Base-by-base conservation (phyloP, 164 flowering plant species). In the Umbilicus rupestris region DNA sequence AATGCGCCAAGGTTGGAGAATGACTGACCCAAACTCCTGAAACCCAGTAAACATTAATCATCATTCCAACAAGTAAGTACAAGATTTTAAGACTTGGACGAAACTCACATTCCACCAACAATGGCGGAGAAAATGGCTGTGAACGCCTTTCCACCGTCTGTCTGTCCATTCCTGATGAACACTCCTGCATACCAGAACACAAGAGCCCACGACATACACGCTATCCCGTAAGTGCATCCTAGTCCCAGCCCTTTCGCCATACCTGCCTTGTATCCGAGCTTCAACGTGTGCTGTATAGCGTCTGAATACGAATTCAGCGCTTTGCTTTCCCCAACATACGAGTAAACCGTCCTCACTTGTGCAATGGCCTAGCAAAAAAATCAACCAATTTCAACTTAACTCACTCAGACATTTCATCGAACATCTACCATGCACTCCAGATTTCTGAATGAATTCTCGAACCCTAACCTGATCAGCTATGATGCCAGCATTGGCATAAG, bases 101-200 rank as follows among this genome's bases (percentile, higher is more conserved):
- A 24, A 44, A 29, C 87, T 90, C 86, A 95, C 99, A 95, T 88
- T 76, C 99, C 99, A 69, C 97, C 99, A 73, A 95, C 97, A 73
- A 95, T 90, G 70, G 97, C 99, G 12, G 97, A 92, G 78, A 95
- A 92, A 71, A 95, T 90, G 0, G 99, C 97, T 0, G 99, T 91
- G 80, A 95, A 92, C 10, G 99, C 96, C 73, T 89, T 88, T 29
- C 99, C 99, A 26, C 99, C 99, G 76, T 91, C 97, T 0, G 90
- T 87, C 79, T 84, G 89, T 14, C 97, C 96, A 64, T 84, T 89
- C 74, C 99, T 76, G 66, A 92, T 88, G 69, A 95, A 89, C 73
- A 92, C 97, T 16, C 99, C 97, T 14, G 97, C 97, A 71, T 88
- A 95, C 99, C 99, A 95, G 79, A 95, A 89, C 63, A 95, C 96